These are phyloP conservation scores for Saccharum officinarum DNA, from an alignment of 176 grass and related monocot genomes.

Conservation along the genomic window DNA sequence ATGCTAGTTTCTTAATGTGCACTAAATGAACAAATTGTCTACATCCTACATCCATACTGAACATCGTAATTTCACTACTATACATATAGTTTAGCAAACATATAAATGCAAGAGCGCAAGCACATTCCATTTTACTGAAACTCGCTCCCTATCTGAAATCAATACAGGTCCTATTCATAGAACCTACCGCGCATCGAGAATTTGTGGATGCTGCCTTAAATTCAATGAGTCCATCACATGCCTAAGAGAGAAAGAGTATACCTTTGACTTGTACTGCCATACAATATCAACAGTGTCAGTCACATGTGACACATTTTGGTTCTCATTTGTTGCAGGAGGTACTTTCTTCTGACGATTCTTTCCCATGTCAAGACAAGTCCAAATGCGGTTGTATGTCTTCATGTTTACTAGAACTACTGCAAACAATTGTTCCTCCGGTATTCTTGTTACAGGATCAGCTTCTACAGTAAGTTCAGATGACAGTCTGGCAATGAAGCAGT, in stretches of 20 bases:
- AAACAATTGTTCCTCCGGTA: background rate
- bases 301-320: background rate
- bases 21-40: background rate
- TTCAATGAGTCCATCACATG: background rate
- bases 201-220: background rate
- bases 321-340: background rate
- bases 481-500: background rate
- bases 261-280: conserved; percentile 26
- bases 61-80: background rate
- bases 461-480: background rate
- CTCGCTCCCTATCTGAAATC: background rate
- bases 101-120: background rate
- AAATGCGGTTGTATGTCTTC: conserved; percentile 4
- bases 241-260: no score
- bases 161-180: background rate
- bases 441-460: background rate
- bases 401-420: background rate
- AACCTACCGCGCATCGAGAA: background rate
- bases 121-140: background rate
- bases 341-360: background rate
- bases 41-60: background rate
- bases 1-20: background rate
- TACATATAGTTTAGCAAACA: background rate
- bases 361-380: conserved; percentile 8
- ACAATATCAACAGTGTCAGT: background rate